Percentiles rank a stretch among this genome's conserved stretches.
phyloP scores from a whole-genome alignment of 768 basidiomycete species.

The Lyophyllum semitale region DNA sequence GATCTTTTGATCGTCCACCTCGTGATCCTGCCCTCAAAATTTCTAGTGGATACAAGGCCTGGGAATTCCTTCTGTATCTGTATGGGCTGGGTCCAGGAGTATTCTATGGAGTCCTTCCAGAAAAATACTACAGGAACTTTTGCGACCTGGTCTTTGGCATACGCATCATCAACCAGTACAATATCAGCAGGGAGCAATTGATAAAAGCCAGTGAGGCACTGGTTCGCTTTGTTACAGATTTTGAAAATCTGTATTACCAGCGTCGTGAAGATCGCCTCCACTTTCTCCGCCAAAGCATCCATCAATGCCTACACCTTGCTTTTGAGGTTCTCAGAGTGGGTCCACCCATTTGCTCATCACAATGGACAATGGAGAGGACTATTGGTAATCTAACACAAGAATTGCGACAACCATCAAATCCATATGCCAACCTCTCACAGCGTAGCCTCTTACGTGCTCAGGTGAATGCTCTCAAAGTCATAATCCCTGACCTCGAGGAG shows the following conservation, averaged over 20 bases:
- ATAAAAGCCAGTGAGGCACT: not conserved
- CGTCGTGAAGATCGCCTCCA: slow-evolving; percentile 27
- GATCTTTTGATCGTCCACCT: slow-evolving; percentile 41
- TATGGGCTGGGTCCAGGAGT: slow-evolving; percentile 12
- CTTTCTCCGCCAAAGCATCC: slow-evolving; percentile 32
- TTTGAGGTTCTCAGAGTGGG: slow-evolving; percentile 24
- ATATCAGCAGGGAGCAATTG: slow-evolving; percentile 1
- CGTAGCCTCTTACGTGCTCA: slow-evolving; percentile 16
- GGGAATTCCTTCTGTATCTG: slow-evolving; percentile 13
- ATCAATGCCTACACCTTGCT: slow-evolving; percentile 29
- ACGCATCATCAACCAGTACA: slow-evolving; percentile 10
- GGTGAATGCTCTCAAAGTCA: slow-evolving; percentile 17
- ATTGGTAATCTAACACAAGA: slow-evolving; percentile 31
- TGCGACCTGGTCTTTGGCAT: slow-evolving; percentile 14
- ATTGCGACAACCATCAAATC: slow-evolving; percentile 18
- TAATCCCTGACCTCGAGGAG: not conserved
- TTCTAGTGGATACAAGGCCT: slow-evolving; percentile 24
- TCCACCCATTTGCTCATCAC: slow-evolving; percentile 15
- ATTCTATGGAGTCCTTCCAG: slow-evolving; percentile 13
- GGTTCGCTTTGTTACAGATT: slow-evolving; percentile 4
- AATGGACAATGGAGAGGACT: slow-evolving; percentile 33
- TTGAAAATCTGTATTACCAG: slow-evolving; percentile 35
- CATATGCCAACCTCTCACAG: slow-evolving; percentile 27
- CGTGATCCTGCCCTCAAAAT: slow-evolving; percentile 43
- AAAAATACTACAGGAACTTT: slow-evolving; percentile 4